These are phyloP conservation scores for Barnettozyma pratensis DNA, from an alignment of 805 yeast genomes.

Conservation along the genomic window DNA sequence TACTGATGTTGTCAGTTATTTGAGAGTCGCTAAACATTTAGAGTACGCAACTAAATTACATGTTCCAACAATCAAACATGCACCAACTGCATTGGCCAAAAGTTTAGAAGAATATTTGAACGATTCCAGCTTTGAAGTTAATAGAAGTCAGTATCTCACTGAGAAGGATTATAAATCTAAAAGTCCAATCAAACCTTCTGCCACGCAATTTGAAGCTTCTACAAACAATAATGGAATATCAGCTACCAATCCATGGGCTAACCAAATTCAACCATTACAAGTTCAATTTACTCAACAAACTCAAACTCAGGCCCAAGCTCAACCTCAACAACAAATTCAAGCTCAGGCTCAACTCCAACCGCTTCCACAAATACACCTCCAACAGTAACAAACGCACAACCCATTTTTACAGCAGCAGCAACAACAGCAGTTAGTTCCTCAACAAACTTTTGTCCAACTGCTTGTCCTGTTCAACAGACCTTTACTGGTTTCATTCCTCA, in stretches of 20 bases:
- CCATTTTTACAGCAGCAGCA: slow-evolving; percentile 20
- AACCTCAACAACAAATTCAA: slow-evolving; percentile 17
- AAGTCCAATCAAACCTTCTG: slow-evolving; percentile 7
- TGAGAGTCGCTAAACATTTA: slow-evolving; percentile 83
- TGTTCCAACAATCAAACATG: slow-evolving; percentile 95
- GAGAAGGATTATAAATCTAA: slow-evolving; percentile 45
- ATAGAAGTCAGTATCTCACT: slow-evolving; percentile 70
- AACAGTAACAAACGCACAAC: slow-evolving; percentile 16
- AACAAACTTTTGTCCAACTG: neutral
- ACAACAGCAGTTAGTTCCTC: slow-evolving; percentile 11
- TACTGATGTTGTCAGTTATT: slow-evolving; percentile 77
- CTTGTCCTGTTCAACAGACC: slow-evolving; percentile 5
- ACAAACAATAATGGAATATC: neutral
- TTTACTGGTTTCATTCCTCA: neutral
- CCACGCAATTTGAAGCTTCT: too few relatives aligned
- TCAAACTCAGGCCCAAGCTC: slow-evolving; percentile 11
- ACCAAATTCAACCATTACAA: slow-evolving; percentile 25
- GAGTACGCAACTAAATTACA: slow-evolving; percentile 83
- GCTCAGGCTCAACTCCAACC: too few relatives aligned
- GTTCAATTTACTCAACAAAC: slow-evolving; percentile 24
- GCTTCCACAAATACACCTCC: too few relatives aligned
- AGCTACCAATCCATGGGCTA: slow-evolving; percentile 18
- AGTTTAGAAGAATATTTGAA: slow-evolving; percentile 84
- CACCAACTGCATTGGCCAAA: slow-evolving; percentile 87
- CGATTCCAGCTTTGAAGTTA: slow-evolving; percentile 79